Base-by-base conservation (phyloP, 192 early-diverging fungal species). In the Rhizoclosmatium globosum region DNA sequence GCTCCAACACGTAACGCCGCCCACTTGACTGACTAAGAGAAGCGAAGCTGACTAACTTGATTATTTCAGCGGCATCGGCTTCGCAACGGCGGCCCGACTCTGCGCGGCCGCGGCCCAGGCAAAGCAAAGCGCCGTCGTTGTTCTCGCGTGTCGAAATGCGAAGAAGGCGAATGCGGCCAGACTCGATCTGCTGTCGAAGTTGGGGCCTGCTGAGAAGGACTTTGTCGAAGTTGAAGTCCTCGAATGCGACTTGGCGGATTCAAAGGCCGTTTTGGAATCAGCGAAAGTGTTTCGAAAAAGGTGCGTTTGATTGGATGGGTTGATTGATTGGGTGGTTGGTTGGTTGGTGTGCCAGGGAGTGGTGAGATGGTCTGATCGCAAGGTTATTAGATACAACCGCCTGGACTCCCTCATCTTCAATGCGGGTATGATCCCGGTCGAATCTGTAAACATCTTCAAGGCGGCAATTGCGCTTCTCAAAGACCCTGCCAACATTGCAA, bases 361-460 rank as follows among this genome's bases (percentile, higher is more conserved):
- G 65, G 45, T 53, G 67, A n/a, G 41, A 57, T 13, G 38, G 39
- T 64, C 70, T 43, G 42, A 69, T 17, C 64, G 68, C n/a, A 9
- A 42, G 39, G 44, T 3, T 43, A 13, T 59, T 39, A 68, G 82
- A 23, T 85, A 80, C 62, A 15, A 17, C 2, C 74, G 78, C 45
- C 66, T 88, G 19, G 86, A 87, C 64, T 70, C 76, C 21, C 81
- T 89, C 1, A 38, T 86, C 60, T 76, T 86, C 57, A 89, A 89
- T 60, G 88, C 88, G 9, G 88, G 88, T 6, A 78, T 88, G 69
- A 67, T 87, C 1, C 86, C 86, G 3, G 60, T 81, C 21, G 70
- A 62, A 4, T 46, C 48, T 45, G 77, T 89, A 7, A 64, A 82
- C 53, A 19, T 85, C 39, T 3, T 7, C 0, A 17, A 4, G 0